Evolutionary conservation across 1,284 basidiomycete species (phyloP).

Genomic region (Ustilago loliicola): DNA sequence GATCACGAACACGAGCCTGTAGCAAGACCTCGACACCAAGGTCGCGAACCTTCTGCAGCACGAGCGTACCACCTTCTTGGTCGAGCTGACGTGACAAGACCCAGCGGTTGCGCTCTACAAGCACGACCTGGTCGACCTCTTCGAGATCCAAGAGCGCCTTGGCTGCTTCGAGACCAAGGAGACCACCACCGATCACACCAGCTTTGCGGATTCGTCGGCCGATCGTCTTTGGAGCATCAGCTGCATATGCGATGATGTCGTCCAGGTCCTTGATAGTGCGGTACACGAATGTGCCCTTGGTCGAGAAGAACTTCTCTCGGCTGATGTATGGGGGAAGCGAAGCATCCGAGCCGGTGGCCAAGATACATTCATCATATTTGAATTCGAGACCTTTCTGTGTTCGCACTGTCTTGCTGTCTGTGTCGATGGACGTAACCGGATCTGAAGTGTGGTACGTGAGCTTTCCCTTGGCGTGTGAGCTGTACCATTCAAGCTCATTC

Average conservation of each 20-base stretch:
- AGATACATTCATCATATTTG: slow-evolving; percentile 75
- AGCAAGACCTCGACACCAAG: slow-evolving; percentile 79
- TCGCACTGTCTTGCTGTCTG: slow-evolving; percentile 73
- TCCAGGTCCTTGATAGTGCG: slow-evolving; percentile 75
- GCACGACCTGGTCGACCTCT: slow-evolving; percentile 73
- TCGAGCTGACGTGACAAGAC: slow-evolving; percentile 81
- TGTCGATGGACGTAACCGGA: slow-evolving; percentile 74
- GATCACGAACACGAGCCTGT: slow-evolving; percentile 73
- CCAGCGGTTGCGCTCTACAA: slow-evolving; percentile 77
- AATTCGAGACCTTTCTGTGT: slow-evolving; percentile 74
- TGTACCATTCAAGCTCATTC: slow-evolving; percentile 77
- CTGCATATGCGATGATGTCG: slow-evolving; percentile 57
- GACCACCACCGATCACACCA: slow-evolving; percentile 79
- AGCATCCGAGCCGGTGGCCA: slow-evolving; percentile 81
- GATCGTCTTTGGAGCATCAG: slow-evolving; percentile 43
- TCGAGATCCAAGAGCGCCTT: slow-evolving; percentile 79
- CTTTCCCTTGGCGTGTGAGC: slow-evolving; percentile 62
- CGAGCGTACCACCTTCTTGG: slow-evolving; percentile 78
- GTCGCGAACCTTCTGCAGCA: slow-evolving; percentile 77
- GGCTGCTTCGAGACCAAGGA: slow-evolving; percentile 81
- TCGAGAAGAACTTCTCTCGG: slow-evolving; percentile 71
- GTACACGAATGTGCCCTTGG: slow-evolving; percentile 79
- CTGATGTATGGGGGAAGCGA: slow-evolving; percentile 78
- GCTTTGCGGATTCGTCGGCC: slow-evolving; percentile 69
- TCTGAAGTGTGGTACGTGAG: slow-evolving; percentile 65